Percentiles rank a stretch among this genome's conserved stretches.
Conservation (phyloP, 345 rosid species). For the Alliaria petiolata region DNA sequence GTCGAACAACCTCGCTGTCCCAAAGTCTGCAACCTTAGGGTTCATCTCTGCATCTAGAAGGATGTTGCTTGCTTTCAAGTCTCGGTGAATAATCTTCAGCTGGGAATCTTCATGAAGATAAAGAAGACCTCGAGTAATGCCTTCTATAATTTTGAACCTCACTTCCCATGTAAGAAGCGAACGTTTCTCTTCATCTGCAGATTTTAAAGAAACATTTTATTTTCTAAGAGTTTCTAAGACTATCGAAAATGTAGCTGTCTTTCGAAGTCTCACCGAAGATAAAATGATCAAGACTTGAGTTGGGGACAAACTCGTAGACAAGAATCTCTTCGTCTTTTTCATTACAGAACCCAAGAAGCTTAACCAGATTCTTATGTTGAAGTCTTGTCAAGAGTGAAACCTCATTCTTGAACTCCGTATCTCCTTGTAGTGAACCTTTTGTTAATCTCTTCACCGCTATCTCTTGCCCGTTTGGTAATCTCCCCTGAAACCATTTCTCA, state of each 20-base stretch:
- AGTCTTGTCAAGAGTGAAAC: constrained; percentile 45
- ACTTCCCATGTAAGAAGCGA: neutral
- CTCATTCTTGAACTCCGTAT: constrained; percentile 42
- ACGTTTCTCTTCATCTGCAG: constrained; percentile 13
- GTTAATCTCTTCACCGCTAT: constrained; percentile 45
- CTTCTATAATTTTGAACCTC: constrained; percentile 20
- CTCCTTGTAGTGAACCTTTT: constrained; percentile 35
- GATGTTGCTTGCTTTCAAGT: constrained; percentile 20
- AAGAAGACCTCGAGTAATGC: constrained; percentile 21
- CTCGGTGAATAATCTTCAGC: constrained; percentile 11
- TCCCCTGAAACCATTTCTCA: constrained; percentile 29
- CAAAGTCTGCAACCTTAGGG: no score
- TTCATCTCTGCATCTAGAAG: no score
- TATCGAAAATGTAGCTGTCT: neutral
- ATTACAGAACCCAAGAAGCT: constrained; percentile 45
- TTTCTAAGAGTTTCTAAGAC: neutral
- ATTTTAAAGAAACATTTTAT: neutral
- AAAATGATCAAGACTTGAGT: neutral
- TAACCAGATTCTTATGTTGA: constrained; percentile 50
- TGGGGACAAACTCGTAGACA: constrained; percentile 1
- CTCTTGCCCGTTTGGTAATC: constrained; percentile 28
- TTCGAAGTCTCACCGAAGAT: neutral
- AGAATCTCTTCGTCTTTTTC: constrained; percentile 9
- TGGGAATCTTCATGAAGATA: constrained; percentile 26
- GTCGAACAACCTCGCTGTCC: no score